Evolutionary conservation across 1,284 basidiomycete species (phyloP).

Genomic region (Lignosus rhinocerotis): DNA sequence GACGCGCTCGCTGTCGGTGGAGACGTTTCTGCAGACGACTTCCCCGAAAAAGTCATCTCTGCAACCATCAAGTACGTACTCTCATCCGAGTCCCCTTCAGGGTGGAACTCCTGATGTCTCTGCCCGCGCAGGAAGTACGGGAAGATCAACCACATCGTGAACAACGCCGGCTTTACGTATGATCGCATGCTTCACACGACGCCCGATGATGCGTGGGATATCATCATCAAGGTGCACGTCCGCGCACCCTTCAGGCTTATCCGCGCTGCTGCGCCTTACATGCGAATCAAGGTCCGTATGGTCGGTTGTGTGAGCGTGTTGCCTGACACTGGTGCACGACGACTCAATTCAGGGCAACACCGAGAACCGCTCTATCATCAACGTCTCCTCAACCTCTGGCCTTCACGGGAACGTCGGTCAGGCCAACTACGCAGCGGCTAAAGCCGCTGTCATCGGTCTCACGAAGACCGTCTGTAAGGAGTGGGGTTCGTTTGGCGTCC

Average conservation of each 20-base stretch:
- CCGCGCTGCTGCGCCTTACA: constrained; percentile 81
- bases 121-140: constrained; percentile 60
- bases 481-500: constrained; percentile 83
- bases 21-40: constrained; percentile 80
- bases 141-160: constrained; percentile 85
- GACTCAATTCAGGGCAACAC: constrained; percentile 33
- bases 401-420: constrained; percentile 86
- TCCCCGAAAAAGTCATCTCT: constrained; percentile 77
- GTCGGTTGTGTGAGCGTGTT: not conserved
- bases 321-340: not conserved
- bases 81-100: not conserved
- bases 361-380: constrained; percentile 77
- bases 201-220: constrained; percentile 79
- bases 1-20: constrained; percentile 72
- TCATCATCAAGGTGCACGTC: constrained; percentile 82
- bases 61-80: constrained; percentile 69
- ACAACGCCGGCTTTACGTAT: constrained; percentile 87
- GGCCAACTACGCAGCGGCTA: constrained; percentile 81
- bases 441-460: constrained; percentile 74
- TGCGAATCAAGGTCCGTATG: constrained; percentile 72
- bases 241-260: constrained; percentile 85
- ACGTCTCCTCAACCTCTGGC: constrained; percentile 76
- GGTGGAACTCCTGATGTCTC: not conserved
- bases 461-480: constrained; percentile 88
- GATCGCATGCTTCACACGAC: constrained; percentile 90